Evolutionary conservation across 108 stramenopile genomes (phyloP).

Genomic region (Skeletonema menzelii): DNA sequence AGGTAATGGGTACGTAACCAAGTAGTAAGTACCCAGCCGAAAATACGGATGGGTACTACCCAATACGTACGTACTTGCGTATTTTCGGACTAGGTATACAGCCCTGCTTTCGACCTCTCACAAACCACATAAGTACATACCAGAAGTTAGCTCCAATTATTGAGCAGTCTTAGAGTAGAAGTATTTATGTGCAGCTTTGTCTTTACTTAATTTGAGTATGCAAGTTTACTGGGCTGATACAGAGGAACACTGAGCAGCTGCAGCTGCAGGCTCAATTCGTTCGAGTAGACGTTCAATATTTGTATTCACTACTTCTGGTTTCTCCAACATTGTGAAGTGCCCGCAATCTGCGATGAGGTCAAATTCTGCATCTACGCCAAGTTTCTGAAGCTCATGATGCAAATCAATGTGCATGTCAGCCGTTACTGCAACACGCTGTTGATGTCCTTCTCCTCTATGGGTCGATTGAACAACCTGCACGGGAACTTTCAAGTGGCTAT

Average conservation of each 20-base stretch:
- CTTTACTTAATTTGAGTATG: too few species aligned
- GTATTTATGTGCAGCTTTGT: too few species aligned
- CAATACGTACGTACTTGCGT: too few species aligned
- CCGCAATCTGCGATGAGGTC: not conserved
- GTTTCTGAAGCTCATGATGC: not conserved
- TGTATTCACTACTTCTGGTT: not conserved
- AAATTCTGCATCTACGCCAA: not conserved
- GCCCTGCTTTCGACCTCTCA: too few species aligned
- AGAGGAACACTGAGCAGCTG: not conserved
- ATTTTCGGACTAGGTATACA: too few species aligned
- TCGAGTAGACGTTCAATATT: not conserved
- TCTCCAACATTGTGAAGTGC: not conserved
- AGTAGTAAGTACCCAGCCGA: too few species aligned
- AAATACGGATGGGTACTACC: too few species aligned
- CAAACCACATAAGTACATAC: too few species aligned
- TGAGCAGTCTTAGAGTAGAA: too few species aligned
- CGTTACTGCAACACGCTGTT: not conserved
- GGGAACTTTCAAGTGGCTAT: not conserved
- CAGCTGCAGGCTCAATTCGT: not conserved
- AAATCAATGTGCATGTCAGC: not conserved
- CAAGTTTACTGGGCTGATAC: not conserved
- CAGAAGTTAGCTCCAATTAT: too few species aligned
- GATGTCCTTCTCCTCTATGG: not conserved
- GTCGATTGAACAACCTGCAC: not conserved
- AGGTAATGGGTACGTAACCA: too few species aligned